Evolutionary conservation across 805 yeast genomes (phyloP), one percentile per base, ranked within the genome.

Genomic region (Yarrowia porcina): DNA sequence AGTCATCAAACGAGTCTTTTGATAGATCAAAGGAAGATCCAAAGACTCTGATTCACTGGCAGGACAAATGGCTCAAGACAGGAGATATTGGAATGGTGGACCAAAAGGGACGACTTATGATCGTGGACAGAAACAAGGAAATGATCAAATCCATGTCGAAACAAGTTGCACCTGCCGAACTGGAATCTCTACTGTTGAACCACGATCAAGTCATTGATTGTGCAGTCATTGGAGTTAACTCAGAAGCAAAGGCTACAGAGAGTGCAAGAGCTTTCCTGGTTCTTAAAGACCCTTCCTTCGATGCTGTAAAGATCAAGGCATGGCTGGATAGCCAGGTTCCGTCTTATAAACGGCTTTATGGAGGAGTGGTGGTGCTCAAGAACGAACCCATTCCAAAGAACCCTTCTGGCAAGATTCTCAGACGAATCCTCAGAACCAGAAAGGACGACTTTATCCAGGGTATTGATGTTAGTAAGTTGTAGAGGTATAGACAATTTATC

Each of bases 161-260:
- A 76, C 87, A 97, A 79, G 83, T 92, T 66, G 92, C 97, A 10
- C 93, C 97, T 30, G 93, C 97, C 15, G 97, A 92, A 78, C 89
- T 92, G 66, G 97, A 92, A 76, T 86, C 93, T 30, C 88, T 93
- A 20, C 78, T 90, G 69, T 80, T 85, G 64, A 87, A 84, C 68
- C 89, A 89, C 75, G 81, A 81, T n/a, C 77, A 81, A 63, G 97
- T 92, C 52, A 83, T 86, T 39, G 97, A 92, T 75, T 81, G 89
- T 69, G 97, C 97, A 3, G 97, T 91, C 63, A 89, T 90, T 66
- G 97, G 97, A 64, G 85, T 74, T 23, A 67, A 66, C 64, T 66
- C 86, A 69, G 56, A 49, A 15, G 96, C 89, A 72, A 96, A 90
- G 69, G 82, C 91, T 69, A 91, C 97, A 30, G 97, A 76, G 64